These are phyloP conservation scores for Hypoxylon rubiginosum DNA, from an alignment of 2,329 filamentous ascomycete genomes.

Conservation along the genomic window DNA sequence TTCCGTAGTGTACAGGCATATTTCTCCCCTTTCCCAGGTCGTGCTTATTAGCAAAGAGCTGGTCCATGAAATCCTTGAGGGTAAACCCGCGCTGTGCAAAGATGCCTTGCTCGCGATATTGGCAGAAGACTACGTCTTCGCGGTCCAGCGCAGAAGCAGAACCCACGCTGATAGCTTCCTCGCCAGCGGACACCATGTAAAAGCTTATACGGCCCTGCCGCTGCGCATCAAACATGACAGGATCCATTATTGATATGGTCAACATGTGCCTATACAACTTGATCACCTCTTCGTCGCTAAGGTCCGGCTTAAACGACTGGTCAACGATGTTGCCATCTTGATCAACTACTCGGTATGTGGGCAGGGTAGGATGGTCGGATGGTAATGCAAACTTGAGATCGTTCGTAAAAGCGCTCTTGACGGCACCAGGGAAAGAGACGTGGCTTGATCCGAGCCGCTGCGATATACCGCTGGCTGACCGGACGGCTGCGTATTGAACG, in stretches of 20 bases:
- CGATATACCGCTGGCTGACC: constrained; percentile 64
- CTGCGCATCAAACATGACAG: constrained; percentile 98
- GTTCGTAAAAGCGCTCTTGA: constrained; percentile 93
- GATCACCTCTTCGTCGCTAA: constrained; percentile 72
- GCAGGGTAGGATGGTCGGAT: constrained; percentile 78
- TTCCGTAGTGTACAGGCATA: constrained; percentile 98
- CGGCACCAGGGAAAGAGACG: constrained; percentile 89
- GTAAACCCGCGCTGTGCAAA: constrained; percentile 91
- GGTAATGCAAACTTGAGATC: constrained; percentile 83
- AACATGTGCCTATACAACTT: constrained; percentile 76
- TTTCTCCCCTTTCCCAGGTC: constrained; percentile 88
- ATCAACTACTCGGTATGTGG: constrained; percentile 92
- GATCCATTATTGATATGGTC: constrained; percentile 85
- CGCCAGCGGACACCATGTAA: constrained; percentile 96
- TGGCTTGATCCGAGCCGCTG: constrained; percentile 68
- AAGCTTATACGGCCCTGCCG: constrained; percentile 94
- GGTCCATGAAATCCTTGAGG: constrained; percentile 91
- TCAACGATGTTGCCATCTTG: constrained; percentile 89
- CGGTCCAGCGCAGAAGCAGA: constrained; percentile 85
- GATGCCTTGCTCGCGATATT: constrained; percentile 94
- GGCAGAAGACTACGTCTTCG: constrained; percentile 92
- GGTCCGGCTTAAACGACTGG: constrained; percentile 75
- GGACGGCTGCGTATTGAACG: constrained; percentile 45
- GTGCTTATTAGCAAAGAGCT: constrained; percentile 88
- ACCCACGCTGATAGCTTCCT: constrained; percentile 94